Evolutionary conservation across 176 grass and related monocot species (phyloP).

Genomic region (Microstegium vimineum): DNA sequence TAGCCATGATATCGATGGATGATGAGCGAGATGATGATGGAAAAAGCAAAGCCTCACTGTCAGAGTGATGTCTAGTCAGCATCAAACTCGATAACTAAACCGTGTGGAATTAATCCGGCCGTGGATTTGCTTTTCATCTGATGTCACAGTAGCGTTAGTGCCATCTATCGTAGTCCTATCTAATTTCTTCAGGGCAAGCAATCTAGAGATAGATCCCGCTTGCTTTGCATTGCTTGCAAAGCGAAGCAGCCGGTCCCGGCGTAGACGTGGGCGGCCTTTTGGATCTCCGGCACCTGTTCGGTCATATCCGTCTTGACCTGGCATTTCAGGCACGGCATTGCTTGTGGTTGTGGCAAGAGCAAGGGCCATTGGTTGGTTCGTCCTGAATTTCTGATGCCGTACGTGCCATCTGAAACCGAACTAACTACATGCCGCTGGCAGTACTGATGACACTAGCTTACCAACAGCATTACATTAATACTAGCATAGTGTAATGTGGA

Average conservation of each 20-base stretch:
- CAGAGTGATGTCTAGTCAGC: neutral
- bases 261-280: neutral
- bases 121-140: neutral
- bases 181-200: neutral
- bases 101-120: constrained; percentile 6
- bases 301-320: constrained; percentile 10
- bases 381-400: neutral
- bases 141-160: neutral
- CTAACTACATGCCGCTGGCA: neutral
- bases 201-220: neutral
- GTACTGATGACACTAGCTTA: neutral
- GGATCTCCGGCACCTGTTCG: neutral
- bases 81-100: neutral
- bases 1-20: constrained; percentile 3
- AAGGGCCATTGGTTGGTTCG: neutral
- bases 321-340: constrained; percentile 24
- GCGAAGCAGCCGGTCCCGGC: neutral
- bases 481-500: neutral
- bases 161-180: neutral
- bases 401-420: neutral
- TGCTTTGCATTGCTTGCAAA: neutral
- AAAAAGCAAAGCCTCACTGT: neutral
- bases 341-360: constrained; percentile 9
- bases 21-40: neutral
- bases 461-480: neutral